Base-by-base conservation (phyloP, 2,329 filamentous ascomycete species). In the Ophiostoma himal-ulmi region DNA sequence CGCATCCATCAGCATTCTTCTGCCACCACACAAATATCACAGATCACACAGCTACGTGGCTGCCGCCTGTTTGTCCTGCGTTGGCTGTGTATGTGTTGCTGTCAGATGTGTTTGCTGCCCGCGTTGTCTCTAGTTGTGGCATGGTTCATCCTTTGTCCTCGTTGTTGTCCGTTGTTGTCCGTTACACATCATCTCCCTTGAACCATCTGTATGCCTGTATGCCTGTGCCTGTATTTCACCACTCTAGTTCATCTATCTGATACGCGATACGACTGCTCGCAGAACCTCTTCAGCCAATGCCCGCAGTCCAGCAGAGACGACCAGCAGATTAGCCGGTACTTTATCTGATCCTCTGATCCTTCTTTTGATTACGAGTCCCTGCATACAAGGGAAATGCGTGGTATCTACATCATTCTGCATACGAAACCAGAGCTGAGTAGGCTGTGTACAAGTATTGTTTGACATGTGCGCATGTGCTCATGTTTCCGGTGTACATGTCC, bases 41-140 rank as follows among this genome's bases (percentile, higher is more conserved):
- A 48, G 17, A 48, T n/a, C 44, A 26, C 52, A 57, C 52, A 26
- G 52, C n/a, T 62, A 62, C 57, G 57, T 62, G 26, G 57, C 57
- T 62, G 57, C 26, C 26, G 17, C 22, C 14, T 62, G 57, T 36
- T 34, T 62, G 57, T 36, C 13, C 57, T 14, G 26, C 34, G 26
- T 14, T 26, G 52, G 10, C n/a, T 26, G 13, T 4, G 7, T 13
- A 13, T 11, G n/a, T 26, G 52, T 57, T 30, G 52, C 20, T 57
- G 52, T 30, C 44, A 48, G 52, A 11, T 26, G 52, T 48, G 52
- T 30, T 30, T 57, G 52, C 52, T 57, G 52, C 17, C 10, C 10
- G 22, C 13, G n/a, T 57, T 57, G 52, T 57, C 17, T 11, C 10
- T 11, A 57, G n/a, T 57, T 57, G 52, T 57, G n/a, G 10, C 52